A percentile compares a stretch with the other conserved stretches of the same genome.
Conservation (phyloP, 2,329 filamentous ascomycete genomes). For the Aureobasidium sp. region DNA sequence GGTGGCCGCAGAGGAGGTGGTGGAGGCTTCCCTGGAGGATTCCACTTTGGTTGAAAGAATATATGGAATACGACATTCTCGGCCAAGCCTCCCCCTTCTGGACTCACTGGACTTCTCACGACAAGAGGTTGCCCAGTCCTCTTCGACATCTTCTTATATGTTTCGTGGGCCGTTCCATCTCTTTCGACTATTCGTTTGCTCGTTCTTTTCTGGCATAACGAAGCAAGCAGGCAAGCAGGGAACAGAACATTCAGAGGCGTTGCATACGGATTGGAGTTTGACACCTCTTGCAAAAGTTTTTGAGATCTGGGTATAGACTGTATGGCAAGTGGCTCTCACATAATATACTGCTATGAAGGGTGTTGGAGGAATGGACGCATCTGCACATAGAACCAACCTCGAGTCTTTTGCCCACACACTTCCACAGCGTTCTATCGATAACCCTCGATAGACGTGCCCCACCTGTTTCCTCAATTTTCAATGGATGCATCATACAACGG, state of each 20-base stretch:
- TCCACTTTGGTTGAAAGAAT: constrained; percentile 10
- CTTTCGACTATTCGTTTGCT: not conserved
- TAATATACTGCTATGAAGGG: not conserved
- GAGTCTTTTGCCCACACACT: not conserved
- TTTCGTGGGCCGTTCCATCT: not conserved
- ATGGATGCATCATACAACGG: not conserved
- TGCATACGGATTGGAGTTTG: constrained; percentile 7
- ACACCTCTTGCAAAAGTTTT: not conserved
- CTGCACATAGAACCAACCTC: not conserved
- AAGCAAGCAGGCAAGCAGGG: constrained; percentile 5
- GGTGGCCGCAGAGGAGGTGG: constrained; percentile 8
- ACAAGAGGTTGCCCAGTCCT: not conserved
- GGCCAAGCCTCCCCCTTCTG: not conserved
- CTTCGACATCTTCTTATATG: not conserved
- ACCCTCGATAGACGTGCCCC: not conserved
- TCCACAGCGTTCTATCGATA: not conserved
- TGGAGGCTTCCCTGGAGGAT: constrained; percentile 10
- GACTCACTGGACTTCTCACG: too few relatives aligned
- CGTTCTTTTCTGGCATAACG: not conserved
- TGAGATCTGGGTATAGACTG: constrained; percentile 2
- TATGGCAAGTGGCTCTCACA: not conserved
- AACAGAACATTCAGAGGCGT: not conserved
- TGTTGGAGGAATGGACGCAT: not conserved
- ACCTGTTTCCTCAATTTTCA: not conserved
- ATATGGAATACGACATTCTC: not conserved